A percentile compares a stretch with the other conserved stretches of the same genome.
Conservation (phyloP, 2,329 filamentous ascomycete species). For the Penicillium sp. region DNA sequence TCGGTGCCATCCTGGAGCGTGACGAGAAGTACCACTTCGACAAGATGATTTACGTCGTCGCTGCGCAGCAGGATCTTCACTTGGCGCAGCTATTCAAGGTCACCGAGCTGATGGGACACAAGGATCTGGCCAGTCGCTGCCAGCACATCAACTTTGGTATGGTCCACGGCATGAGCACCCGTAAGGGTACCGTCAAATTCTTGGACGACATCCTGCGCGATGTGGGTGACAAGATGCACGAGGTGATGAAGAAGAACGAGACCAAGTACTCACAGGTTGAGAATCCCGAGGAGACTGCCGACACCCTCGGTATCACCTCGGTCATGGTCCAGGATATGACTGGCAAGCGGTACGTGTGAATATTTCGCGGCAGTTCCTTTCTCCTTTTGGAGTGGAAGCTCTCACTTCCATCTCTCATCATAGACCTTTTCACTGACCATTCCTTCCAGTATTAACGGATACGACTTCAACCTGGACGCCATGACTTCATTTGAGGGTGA, state of each 20-base stretch:
- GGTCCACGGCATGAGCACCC: slow-evolving; percentile 60
- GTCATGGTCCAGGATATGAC: slow-evolving; percentile 99
- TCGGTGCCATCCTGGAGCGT: slow-evolving; percentile 60
- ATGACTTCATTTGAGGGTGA: slow-evolving; percentile 63
- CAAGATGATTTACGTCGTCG: slow-evolving; percentile 64
- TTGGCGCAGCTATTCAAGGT: slow-evolving; percentile 61
- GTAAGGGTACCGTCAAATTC: slow-evolving; percentile 69
- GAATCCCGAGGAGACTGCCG: slow-evolving; percentile 73
- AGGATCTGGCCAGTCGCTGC: slow-evolving; percentile 54
- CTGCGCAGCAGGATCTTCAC: slow-evolving; percentile 59
- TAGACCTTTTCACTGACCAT: slow-evolving; percentile 34
- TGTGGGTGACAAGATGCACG: slow-evolving; percentile 92
- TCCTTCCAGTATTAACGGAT: slow-evolving; percentile 51
- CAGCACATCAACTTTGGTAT: slow-evolving; percentile 62
- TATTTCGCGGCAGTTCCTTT: too few species aligned
- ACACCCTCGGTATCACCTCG: slow-evolving; percentile 83
- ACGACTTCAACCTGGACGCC: slow-evolving; percentile 59
- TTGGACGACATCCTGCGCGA: slow-evolving; percentile 67
- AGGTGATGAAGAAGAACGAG: slow-evolving; percentile 87
- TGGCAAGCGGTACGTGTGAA: slow-evolving; percentile 66
- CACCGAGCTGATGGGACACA: slow-evolving; percentile 55
- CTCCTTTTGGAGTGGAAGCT: too few species aligned
- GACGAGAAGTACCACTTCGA: slow-evolving; percentile 58
- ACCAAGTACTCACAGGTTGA: slow-evolving; percentile 86
- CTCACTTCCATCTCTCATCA: neutral